Evolutionary conservation across 2,329 filamentous ascomycete species (phyloP).

Genomic region (Rosellinia necatrix): DNA sequence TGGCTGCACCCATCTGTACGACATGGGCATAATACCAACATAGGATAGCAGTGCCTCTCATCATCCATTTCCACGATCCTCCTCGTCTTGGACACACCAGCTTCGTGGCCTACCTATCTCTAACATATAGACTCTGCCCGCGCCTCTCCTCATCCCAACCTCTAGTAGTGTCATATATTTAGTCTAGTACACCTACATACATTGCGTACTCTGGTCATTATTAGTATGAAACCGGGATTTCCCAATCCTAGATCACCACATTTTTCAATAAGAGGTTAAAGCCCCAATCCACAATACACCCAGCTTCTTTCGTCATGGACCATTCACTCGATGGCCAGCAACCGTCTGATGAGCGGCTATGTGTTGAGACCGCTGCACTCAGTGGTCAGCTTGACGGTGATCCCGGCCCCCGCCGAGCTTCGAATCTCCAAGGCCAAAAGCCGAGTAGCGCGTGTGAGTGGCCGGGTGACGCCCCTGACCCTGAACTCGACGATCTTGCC

Average conservation of each 20-base stretch:
- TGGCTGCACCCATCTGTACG: background rate
- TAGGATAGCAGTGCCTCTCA: background rate
- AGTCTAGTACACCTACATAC: slow-evolving; percentile 18
- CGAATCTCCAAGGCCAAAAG: background rate
- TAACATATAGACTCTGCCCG: background rate
- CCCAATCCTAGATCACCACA: background rate
- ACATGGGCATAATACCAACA: background rate
- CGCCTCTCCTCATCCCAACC: slow-evolving; percentile 6
- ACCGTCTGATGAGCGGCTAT: slow-evolving; percentile 19
- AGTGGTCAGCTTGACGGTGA: slow-evolving; percentile 23
- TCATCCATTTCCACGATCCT: background rate
- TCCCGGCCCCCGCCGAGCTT: background rate
- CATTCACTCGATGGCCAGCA: slow-evolving; percentile 16
- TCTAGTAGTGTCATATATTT: slow-evolving; percentile 13
- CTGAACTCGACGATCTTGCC: slow-evolving; percentile 36
- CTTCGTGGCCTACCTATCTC: background rate
- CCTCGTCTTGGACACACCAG: background rate
- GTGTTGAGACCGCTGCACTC: slow-evolving; percentile 13
- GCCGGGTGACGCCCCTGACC: slow-evolving; percentile 34
- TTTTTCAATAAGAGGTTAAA: background rate
- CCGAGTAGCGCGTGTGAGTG: slow-evolving; percentile 32
- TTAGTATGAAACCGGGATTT: slow-evolving; percentile 1
- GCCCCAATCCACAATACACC: background rate
- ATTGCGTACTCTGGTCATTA: slow-evolving; percentile 8
- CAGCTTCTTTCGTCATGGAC: slow-evolving; percentile 11